A percentile compares a stretch with the other conserved stretches of the same genome.
Evolutionary conservation across 192 early-diverging fungal genomes (phyloP).

Genomic region (Coemansia sp.): DNA sequence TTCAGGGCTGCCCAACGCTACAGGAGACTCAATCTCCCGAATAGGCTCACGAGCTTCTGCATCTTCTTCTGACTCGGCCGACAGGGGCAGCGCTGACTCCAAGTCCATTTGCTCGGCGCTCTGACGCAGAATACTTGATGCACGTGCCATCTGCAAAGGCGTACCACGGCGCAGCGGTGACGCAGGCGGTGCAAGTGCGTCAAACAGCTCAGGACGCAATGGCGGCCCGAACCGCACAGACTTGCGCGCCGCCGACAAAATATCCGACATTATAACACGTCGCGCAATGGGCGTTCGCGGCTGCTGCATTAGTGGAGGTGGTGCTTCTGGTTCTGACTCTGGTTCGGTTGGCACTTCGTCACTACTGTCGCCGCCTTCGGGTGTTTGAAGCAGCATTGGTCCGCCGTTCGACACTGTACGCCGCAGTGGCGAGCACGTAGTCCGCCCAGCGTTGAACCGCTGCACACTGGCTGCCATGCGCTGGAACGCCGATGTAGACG

Average conservation of each 20-base stretch:
- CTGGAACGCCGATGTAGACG: slow-evolving; percentile 5
- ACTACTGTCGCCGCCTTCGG: slow-evolving; percentile 1
- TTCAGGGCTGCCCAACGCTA: slow-evolving; percentile 1
- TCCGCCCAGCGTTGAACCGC: not conserved
- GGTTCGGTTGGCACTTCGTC: slow-evolving; percentile 41
- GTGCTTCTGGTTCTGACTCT: slow-evolving; percentile 21
- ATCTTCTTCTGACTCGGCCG: not conserved
- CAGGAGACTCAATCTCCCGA: slow-evolving; percentile 28
- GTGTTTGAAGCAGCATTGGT: not conserved
- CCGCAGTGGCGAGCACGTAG: slow-evolving; percentile 28
- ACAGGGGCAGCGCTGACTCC: slow-evolving; percentile 4
- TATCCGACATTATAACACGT: slow-evolving; percentile 1
- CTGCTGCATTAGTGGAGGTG: not conserved
- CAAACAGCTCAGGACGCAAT: slow-evolving; percentile 63
- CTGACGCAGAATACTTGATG: slow-evolving; percentile 42
- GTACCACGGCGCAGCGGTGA: slow-evolving; percentile 61
- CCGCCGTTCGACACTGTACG: slow-evolving; percentile 35
- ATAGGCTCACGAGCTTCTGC: not conserved
- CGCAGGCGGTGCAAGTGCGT: slow-evolving; percentile 53
- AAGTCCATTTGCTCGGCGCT: slow-evolving; percentile 4
- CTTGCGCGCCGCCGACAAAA: slow-evolving; percentile 21
- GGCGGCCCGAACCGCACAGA: slow-evolving; percentile 59
- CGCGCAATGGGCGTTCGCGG: not conserved
- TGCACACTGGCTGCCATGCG: slow-evolving; percentile 9
- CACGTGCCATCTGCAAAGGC: slow-evolving; percentile 34